Base-by-base conservation (phyloP, 2,329 filamentous ascomycete species). In the Monosporascus sp. region DNA sequence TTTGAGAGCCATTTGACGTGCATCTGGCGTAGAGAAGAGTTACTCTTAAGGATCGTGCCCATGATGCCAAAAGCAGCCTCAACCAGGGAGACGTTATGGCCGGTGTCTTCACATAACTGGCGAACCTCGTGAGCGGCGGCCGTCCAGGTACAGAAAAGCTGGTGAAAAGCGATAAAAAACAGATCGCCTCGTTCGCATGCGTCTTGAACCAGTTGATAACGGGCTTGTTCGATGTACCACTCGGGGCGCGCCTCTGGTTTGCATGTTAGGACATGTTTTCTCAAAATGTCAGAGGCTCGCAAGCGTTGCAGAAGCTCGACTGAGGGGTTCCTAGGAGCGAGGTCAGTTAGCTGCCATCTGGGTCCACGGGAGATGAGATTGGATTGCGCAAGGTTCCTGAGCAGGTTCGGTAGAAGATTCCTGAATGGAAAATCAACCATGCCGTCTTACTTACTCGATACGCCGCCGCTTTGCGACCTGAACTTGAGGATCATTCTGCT, bases 161-260 rank as follows among this genome's bases (percentile, higher is more conserved):
- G 86, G 63, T 89, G 86, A 14, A 88, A 65, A 6, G 78, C 73
- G 49, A 91, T 60, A 63, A 86, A 91, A 63, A 88, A 82, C 47
- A 73, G 57, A 65, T 92, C 88, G 5, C 76, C 67, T 0, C 65
- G 60, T 2, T 57, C 44, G 58, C 83, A 86, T 1, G 87, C 87
- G 24, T 81, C 72, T 26, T 58, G 63, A 14, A 91, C 70, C 7
- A 88, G 73, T n/a, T 65, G 58, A 37, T 83, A 72, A 31, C 87
- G 76, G 24, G 71, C 71, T 45, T 64, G 61, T 55, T 81, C 80
- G 2, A 77, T 62, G 5, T 61, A 60, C 40, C 49, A 58, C 51
- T 66, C 66, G 20, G 66, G 58, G 31, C 24, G 49, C 8, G 51
- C 22, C 48, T 60, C 47, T n/a, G 60, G 62, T 20, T 61, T 59